Conservation (phyloP, 345 rosid genomes). For the Moringa oleifera region DNA sequence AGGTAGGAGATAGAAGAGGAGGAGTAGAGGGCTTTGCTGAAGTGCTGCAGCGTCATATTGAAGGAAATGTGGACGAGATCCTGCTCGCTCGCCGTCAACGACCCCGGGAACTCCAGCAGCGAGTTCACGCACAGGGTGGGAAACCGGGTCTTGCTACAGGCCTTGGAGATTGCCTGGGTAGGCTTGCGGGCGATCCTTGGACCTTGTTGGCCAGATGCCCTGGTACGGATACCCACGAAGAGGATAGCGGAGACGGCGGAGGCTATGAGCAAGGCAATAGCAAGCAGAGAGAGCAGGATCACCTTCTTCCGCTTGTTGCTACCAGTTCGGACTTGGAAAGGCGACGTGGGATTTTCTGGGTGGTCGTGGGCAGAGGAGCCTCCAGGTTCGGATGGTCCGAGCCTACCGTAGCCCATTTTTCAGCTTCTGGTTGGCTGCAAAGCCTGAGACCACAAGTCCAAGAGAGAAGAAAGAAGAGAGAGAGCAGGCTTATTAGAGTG, state of each 20-base stretch:
- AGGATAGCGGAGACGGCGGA: slow-evolving; percentile 50
- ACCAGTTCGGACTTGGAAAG: slow-evolving; percentile 8
- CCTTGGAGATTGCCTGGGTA: slow-evolving; percentile 64
- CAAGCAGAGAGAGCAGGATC: slow-evolving; percentile 35
- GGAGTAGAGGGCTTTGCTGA: slow-evolving; percentile 65
- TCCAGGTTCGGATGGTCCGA: slow-evolving; percentile 29
- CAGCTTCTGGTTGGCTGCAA: not conserved
- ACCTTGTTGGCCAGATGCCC: slow-evolving; percentile 6
- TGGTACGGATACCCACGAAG: slow-evolving; percentile 31
- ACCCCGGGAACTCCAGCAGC: slow-evolving; percentile 64
- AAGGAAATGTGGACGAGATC: slow-evolving; percentile 91
- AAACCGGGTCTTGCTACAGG: slow-evolving; percentile 62
- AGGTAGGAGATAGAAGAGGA: slow-evolving; percentile 43
- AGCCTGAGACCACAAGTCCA: not conserved
- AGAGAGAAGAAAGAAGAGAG: not conserved
- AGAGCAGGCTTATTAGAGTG: not conserved
- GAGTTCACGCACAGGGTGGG: slow-evolving; percentile 66
- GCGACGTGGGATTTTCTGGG: slow-evolving; percentile 13
- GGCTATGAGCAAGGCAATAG: slow-evolving; percentile 45
- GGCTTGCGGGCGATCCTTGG: slow-evolving; percentile 42
- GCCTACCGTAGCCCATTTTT: slow-evolving; percentile 53
- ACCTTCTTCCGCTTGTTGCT: slow-evolving; percentile 29
- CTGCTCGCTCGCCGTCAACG: slow-evolving; percentile 43
- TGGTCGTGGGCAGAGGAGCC: slow-evolving; percentile 16
- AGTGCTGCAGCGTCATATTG: slow-evolving; percentile 86